Evolutionary conservation across 352 stramenopile genomes (phyloP).

Genomic region (Phytopythium delawarense): DNA sequence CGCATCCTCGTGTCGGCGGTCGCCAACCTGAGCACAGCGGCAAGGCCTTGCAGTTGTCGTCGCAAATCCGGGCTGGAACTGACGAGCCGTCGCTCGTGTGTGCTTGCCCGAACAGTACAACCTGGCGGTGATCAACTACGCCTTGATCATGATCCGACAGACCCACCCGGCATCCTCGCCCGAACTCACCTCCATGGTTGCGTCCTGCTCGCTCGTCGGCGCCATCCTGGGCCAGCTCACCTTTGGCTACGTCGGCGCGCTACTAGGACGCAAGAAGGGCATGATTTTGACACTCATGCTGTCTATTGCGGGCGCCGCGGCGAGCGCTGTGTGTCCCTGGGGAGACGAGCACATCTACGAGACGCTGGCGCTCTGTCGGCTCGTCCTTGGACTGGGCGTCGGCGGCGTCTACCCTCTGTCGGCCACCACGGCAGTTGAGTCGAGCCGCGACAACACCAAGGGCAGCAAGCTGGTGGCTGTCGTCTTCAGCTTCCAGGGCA

Average conservation of each 20-base stretch:
- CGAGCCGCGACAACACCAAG: constrained; percentile 35
- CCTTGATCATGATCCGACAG: constrained; percentile 49
- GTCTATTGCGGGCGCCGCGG: constrained; percentile 50
- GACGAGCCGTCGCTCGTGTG: neutral
- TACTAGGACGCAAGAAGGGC: constrained; percentile 55
- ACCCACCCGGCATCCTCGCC: constrained; percentile 50
- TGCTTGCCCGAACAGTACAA: constrained; percentile 48
- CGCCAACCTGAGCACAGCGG: constrained; percentile 78
- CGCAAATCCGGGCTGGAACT: neutral
- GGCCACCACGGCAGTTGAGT: constrained; percentile 60
- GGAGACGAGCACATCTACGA: constrained; percentile 51
- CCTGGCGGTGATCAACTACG: constrained; percentile 71
- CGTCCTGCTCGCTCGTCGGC: constrained; percentile 66
- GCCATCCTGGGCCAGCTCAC: constrained; percentile 78
- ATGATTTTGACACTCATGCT: constrained; percentile 80
- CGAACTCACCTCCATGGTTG: constrained; percentile 56
- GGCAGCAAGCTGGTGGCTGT: constrained; percentile 65
- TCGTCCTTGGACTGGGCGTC: constrained; percentile 72
- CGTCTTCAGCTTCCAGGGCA: constrained; percentile 65
- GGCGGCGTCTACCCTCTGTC: constrained; percentile 82
- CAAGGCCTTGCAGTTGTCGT: constrained; percentile 19
- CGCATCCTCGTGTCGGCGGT: constrained; percentile 62
- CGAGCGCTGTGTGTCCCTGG: constrained; percentile 60
- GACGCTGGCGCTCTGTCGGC: constrained; percentile 57
- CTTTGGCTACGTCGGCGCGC: constrained; percentile 76